phyloP scores from a whole-genome alignment of 2,329 filamentous ascomycete genomes.

The Coniochaeta ligniaria region DNA sequence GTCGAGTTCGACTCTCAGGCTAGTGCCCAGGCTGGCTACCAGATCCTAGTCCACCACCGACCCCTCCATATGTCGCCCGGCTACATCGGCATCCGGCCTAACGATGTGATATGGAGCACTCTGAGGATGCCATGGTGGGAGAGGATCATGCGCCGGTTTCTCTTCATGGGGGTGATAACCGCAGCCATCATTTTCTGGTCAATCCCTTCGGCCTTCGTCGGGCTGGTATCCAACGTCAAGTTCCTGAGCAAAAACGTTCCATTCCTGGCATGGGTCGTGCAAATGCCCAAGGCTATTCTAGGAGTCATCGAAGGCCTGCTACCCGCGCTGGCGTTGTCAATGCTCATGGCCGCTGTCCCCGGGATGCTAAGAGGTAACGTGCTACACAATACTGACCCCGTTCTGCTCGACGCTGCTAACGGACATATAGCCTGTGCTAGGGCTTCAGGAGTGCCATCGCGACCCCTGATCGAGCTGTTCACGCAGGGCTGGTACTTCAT shows the following conservation, averaged over 20 bases:
- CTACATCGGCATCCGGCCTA: constrained; percentile 72
- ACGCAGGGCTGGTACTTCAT: constrained; percentile 76
- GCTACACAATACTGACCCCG: background rate
- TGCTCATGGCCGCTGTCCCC: constrained; percentile 78
- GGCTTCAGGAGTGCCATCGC: constrained; percentile 62
- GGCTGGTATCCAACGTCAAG: constrained; percentile 76
- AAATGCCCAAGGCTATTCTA: constrained; percentile 60
- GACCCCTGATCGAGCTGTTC: constrained; percentile 65
- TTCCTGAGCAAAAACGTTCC: constrained; percentile 56
- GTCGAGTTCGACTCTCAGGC: constrained; percentile 81
- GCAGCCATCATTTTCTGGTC: constrained; percentile 82
- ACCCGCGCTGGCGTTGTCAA: constrained; percentile 69
- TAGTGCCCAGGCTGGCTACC: constrained; percentile 79
- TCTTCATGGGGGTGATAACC: constrained; percentile 58
- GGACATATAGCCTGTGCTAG: constrained; percentile 55
- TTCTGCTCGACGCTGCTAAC: constrained; percentile 8
- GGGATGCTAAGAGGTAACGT: constrained; percentile 62
- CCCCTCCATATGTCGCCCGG: constrained; percentile 79
- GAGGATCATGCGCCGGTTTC: constrained; percentile 60
- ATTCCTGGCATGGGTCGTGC: constrained; percentile 67
- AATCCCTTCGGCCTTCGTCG: constrained; percentile 69
- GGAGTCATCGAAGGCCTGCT: constrained; percentile 80
- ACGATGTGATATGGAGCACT: constrained; percentile 82
- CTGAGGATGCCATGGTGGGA: constrained; percentile 66
- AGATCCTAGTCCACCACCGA: constrained; percentile 74